phyloP scores from a whole-genome alignment of 2,329 filamentous ascomycete genomes.

The Beauveria rudraprayagi region DNA sequence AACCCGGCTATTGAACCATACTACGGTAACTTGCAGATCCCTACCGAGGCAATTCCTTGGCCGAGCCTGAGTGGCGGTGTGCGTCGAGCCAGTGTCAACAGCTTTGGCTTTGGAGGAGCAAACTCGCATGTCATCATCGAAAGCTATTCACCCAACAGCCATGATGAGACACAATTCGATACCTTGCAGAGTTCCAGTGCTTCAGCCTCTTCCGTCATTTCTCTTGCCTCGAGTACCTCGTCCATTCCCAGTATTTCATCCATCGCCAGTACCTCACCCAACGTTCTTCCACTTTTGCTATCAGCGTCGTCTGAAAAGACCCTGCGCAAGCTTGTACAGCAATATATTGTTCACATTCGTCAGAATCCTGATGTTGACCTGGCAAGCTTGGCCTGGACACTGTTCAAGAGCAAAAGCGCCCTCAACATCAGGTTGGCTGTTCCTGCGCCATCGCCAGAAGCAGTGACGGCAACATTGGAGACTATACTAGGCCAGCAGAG shows the following conservation, averaged over 20 bases:
- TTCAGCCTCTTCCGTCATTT: neutral
- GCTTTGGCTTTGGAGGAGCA: slow-evolving; percentile 21
- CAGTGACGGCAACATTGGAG: neutral
- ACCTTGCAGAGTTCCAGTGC: neutral
- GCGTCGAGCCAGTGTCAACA: slow-evolving; percentile 16
- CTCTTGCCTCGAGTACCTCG: neutral
- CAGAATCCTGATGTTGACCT: neutral
- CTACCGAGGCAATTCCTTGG: slow-evolving; percentile 13
- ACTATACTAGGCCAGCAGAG: neutral
- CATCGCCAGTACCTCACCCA: neutral
- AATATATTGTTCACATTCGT: neutral
- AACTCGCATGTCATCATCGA: slow-evolving; percentile 20
- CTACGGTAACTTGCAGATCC: slow-evolving; percentile 14
- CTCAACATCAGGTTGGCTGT: neutral
- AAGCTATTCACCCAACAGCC: neutral
- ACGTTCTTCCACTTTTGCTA: slow-evolving; percentile 15
- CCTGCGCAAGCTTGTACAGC: neutral
- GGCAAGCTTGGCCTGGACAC: neutral
- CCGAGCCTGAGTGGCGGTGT: slow-evolving; percentile 6
- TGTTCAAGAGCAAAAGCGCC: neutral
- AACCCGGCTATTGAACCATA: slow-evolving; percentile 18
- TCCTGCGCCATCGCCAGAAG: neutral
- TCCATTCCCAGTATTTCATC: neutral
- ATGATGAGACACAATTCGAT: neutral
- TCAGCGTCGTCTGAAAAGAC: slow-evolving; percentile 13